Evolutionary conservation across 2,329 filamentous ascomycete genomes (phyloP), one percentile per base, ranked within the genome.

Genomic region (Biscogniauxia marginata): DNA sequence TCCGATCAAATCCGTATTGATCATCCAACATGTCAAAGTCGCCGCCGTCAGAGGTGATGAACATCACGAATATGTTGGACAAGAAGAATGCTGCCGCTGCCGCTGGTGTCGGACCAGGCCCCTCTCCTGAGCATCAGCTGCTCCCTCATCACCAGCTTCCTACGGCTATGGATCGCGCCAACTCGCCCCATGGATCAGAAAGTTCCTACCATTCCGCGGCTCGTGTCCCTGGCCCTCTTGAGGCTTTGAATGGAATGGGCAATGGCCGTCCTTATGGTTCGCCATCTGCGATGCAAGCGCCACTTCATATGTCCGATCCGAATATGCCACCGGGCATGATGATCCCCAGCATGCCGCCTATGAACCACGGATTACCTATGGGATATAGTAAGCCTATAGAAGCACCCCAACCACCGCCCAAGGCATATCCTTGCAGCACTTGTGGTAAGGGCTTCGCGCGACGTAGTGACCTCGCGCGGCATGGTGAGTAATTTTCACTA

Each of bases 401-500:
- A 46, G 71, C 75, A 63, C 66, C 67, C 0, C 65, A 74, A 68
- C 61, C 64, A 18, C 74, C 79, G 1, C 67, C 73, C 9, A 84
- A 97, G 75, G 87, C 90, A 1, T 97, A 95, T 70, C 88, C 91
- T 20, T 99, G 95, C 76, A 89, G 86, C 62, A 93, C 89, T 3
- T 99, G 95, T 73, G 84, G 83, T 56, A 98, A 98, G 75, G 89
- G 89, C 21, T 99, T 99, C 72, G 95, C 95, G 52, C 82, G 95
- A 68, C 84, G 95, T 63, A 98, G 93, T 75, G 95, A 99, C 76
- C 84, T 98, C 51, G 91, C 93, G 61, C 85, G 95, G 67, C 95
- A 99, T 76, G 93, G 93, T 97, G 84, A 73, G 88, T 75, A 30
- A 21, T 45, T 49, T n/a, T 43, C 47, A 54, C 23, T 24, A 43